Percentiles rank a stretch among this genome's conserved stretches.
Conservation (phyloP, 768 basidiomycete genomes). For the Albatrellus ellisii region DNA sequence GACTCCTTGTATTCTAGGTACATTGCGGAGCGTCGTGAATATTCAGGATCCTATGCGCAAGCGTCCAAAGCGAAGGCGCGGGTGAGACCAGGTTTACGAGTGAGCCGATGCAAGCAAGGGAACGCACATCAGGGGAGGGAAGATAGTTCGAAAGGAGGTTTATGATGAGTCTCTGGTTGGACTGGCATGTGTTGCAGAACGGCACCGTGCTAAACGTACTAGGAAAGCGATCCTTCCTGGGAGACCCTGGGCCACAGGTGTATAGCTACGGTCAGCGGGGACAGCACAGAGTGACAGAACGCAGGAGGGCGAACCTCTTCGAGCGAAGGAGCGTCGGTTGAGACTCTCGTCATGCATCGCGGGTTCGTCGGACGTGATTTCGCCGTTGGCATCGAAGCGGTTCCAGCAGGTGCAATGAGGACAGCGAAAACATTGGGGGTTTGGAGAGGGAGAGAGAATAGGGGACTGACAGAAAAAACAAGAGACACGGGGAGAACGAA, state of each 20-base stretch:
- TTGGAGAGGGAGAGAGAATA: conserved; percentile 26
- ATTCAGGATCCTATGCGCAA: conserved; percentile 54
- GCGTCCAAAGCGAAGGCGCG: not conserved
- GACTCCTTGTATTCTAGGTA: conserved; percentile 64
- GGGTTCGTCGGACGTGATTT: conserved; percentile 76
- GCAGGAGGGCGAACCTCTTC: conserved; percentile 40
- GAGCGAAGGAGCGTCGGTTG: conserved; percentile 57
- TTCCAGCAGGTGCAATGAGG: conserved; percentile 63
- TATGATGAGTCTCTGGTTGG: conserved; percentile 82
- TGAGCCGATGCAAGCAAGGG: not conserved
- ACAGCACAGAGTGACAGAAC: not conserved
- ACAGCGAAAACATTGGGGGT: conserved; percentile 51
- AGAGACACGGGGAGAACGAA: conserved; percentile 33
- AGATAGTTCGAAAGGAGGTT: conserved; percentile 87
- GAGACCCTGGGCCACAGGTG: conserved; percentile 35
- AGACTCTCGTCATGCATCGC: conserved; percentile 76
- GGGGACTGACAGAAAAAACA: conserved; percentile 65
- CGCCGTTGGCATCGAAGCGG: conserved; percentile 53
- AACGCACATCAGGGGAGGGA: conserved; percentile 36
- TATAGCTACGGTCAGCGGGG: conserved; percentile 1
- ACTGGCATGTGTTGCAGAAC: conserved; percentile 83
- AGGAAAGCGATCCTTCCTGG: conserved; percentile 56
- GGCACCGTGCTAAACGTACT: conserved; percentile 42
- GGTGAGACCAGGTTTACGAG: conserved; percentile 33
- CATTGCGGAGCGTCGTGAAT: conserved; percentile 43